Evolutionary conservation across 306 rosid genomes (phyloP).

Genomic region (Potentilla sterilis): DNA sequence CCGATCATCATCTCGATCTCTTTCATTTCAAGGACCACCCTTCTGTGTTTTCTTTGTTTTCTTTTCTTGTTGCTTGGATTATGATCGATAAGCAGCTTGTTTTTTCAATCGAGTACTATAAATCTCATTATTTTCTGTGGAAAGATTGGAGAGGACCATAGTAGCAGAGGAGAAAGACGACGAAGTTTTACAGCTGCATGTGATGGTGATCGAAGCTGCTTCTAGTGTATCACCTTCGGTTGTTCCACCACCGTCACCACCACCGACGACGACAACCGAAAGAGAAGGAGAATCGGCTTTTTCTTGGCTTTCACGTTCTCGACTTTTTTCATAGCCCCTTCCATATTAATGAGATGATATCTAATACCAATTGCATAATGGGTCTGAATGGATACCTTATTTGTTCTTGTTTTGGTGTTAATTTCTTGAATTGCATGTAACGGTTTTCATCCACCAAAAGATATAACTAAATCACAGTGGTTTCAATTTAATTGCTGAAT

Average conservation of each 20-base stretch:
- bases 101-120: neutral
- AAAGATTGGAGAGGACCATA: constrained; percentile 13
- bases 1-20: neutral
- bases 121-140: neutral
- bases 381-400: too few relatives aligned
- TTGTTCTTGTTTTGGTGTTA: neutral
- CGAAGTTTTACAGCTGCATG: constrained; percentile 45
- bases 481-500: too few relatives aligned
- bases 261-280: constrained; percentile 8
- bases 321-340: neutral
- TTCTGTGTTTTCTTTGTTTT: neutral
- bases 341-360: neutral
- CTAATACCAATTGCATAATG: neutral
- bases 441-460: too few relatives aligned
- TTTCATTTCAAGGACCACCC: constrained; percentile 6
- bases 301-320: constrained; percentile 4
- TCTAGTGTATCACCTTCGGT: neutral
- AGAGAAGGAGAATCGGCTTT: neutral
- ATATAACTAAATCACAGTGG: too few relatives aligned
- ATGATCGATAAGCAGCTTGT: neutral
- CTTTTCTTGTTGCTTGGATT: neutral
- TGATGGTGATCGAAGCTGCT: constrained; percentile 54
- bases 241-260: constrained; percentile 23
- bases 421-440: neutral
- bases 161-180: constrained; percentile 29